Evolutionary conservation across 306 rosid genomes (phyloP).

Genomic region (Vigna angularis): DNA sequence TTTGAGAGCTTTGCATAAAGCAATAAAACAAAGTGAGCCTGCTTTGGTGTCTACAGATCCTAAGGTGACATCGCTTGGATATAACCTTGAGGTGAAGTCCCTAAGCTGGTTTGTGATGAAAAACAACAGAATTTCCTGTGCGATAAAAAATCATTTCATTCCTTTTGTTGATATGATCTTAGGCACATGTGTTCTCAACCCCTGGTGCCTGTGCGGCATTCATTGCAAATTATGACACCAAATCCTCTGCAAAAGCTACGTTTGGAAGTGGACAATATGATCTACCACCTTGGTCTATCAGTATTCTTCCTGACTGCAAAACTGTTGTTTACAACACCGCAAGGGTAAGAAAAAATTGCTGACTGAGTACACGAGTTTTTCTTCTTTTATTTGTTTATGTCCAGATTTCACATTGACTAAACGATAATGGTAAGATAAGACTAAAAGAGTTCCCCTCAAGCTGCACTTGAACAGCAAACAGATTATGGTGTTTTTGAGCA

Average conservation of each 20-base stretch:
- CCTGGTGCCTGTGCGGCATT: conserved; percentile 81
- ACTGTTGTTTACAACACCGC: conserved; percentile 83
- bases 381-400: not conserved
- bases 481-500: conserved; percentile 8
- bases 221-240: conserved; percentile 72
- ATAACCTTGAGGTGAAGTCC: conserved; percentile 69
- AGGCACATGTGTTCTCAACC: conserved; percentile 74
- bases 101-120: conserved; percentile 36
- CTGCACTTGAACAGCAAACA: conserved; percentile 2
- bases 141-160: conserved; percentile 31
- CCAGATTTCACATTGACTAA: not conserved
- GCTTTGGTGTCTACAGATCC: conserved; percentile 78
- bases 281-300: conserved; percentile 90
- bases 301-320: conserved; percentile 87
- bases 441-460: not conserved
- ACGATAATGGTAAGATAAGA: too few species aligned
- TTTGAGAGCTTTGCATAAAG: conserved; percentile 74
- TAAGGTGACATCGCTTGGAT: conserved; percentile 56
- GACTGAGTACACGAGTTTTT: not conserved
- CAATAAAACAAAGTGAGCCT: conserved; percentile 68
- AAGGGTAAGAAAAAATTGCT: conserved; percentile 55
- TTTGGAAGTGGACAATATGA: conserved; percentile 65
- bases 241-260: conserved; percentile 54
- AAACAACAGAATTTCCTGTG: not conserved
- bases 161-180: conserved; percentile 44